These are phyloP conservation scores for Lichtheimia corymbifera DNA, from an alignment of 371 early-diverging fungal genomes.

Conservation along the genomic window DNA sequence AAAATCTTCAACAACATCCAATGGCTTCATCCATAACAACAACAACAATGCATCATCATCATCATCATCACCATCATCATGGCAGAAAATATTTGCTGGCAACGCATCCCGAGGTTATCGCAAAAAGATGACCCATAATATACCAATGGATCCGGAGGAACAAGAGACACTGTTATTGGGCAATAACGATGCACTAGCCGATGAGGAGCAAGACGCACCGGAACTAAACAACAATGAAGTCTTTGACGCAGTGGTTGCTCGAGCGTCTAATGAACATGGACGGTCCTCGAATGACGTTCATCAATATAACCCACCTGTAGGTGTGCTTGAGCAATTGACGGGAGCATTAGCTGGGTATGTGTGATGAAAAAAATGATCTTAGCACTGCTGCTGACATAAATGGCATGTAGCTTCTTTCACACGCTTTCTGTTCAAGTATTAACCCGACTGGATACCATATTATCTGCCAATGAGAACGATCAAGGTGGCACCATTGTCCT, in stretches of 20 bases:
- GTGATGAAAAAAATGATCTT: neutral
- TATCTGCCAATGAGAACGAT: conserved; percentile 27
- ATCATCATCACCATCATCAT: conserved; percentile 11
- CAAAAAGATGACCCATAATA: conserved; percentile 5
- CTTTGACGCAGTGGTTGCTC: conserved; percentile 29
- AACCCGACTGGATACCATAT: conserved; percentile 25
- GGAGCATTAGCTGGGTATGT: conserved; percentile 19
- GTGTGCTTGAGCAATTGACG: conserved; percentile 12
- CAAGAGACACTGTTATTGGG: conserved; percentile 22
- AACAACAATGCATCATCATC: neutral
- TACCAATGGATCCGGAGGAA: conserved; percentile 22
- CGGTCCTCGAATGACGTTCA: neutral
- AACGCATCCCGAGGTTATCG: neutral
- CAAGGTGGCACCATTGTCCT: conserved; percentile 19
- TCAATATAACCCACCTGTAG: neutral
- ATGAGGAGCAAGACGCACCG: conserved; percentile 35
- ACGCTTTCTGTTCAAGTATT: conserved; percentile 33
- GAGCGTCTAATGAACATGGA: conserved; percentile 10
- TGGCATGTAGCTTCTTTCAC: conserved; percentile 42
- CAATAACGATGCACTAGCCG: conserved; percentile 12
- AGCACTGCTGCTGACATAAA: too few relatives aligned
- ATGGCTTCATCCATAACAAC: neutral
- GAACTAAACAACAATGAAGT: conserved; percentile 34
- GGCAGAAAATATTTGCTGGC: conserved; percentile 24
- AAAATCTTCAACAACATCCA: neutral